Evolutionary conservation across 2,329 filamentous ascomycete genomes (phyloP), one percentile per base, ranked within the genome.

Genomic region (Ceratocystiopsis minuta): DNA sequence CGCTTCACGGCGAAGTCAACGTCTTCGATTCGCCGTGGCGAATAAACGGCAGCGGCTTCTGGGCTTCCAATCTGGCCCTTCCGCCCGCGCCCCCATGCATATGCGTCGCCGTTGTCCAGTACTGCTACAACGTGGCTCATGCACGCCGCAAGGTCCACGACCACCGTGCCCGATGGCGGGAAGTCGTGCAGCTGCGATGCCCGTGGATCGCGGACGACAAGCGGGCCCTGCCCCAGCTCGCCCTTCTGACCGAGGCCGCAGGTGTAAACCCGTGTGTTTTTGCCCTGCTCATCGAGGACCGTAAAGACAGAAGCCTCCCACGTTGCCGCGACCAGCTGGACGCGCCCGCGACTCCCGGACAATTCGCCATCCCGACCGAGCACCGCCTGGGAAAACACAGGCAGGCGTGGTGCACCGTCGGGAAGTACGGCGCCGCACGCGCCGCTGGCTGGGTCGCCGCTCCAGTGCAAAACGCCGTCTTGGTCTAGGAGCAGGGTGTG

Each of bases 31-130:
- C 66, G 76, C 11, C 70, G 63, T 6, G 85, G 85, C 15, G 53
- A 53, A 59, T 70, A 67, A 2, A 78, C 55, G 24, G 76, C 54
- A 6, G 61, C 55, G 24, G 76, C 55, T 24, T 61, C 60, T 0
- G 69, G 68, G 36, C 63, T 58, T 1, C 86, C 87, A 1, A 93
- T 61, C 56, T 98, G 88, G 0, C 83, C 83, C 54, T 94, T 90
- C 18, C 85, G 72, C 14, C 81, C 79, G 51, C 76, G 83, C 0
- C 90, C 90, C 88, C 88, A 96, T 3, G 85, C 87, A 55, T 81
- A 93, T 2, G 78, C 77, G 15, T 80, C 68, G 0, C 87, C 88
- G 54, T 80, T 79, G 36, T 70, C 70, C 4, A 93, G 60, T 0
- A 95, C 70, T 2, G 65, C 74, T 15, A 92, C 71, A 0, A 76